phyloP scores from a whole-genome alignment of 2,329 filamentous ascomycete genomes.

The Ambrosiella cleistominuta region DNA sequence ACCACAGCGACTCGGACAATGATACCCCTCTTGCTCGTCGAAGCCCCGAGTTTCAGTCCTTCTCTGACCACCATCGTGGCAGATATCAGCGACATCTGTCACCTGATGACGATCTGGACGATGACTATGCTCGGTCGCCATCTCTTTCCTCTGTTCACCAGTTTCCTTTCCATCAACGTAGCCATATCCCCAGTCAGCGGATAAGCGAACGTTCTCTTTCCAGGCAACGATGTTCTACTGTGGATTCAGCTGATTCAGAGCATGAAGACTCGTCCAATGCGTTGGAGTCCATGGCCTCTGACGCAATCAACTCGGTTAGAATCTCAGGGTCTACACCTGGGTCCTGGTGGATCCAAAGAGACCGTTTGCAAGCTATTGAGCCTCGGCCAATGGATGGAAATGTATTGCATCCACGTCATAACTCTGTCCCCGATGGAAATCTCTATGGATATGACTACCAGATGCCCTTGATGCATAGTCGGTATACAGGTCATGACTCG shows the following conservation, averaged over 20 bases:
- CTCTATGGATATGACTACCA: background rate
- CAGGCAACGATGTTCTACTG: background rate
- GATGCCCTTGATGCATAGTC: background rate
- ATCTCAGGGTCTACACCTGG: background rate
- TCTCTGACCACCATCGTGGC: background rate
- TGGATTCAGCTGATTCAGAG: background rate
- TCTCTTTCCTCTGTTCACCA: conserved; percentile 1
- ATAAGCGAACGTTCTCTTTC: background rate
- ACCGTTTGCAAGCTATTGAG: background rate
- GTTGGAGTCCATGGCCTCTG: background rate
- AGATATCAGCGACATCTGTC: background rate
- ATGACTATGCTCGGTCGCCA: conserved; percentile 1
- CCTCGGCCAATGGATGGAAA: background rate
- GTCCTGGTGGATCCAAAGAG: background rate
- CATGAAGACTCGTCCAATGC: background rate
- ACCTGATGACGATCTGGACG: background rate
- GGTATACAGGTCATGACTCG: background rate
- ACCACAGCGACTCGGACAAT: conserved; percentile 10
- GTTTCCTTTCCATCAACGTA: background rate
- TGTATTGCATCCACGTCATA: background rate
- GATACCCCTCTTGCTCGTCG: conserved; percentile 9
- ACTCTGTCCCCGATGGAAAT: background rate
- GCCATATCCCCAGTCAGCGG: conserved; percentile 1
- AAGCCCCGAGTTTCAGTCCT: conserved; percentile 7
- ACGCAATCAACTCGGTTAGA: background rate